Conservation (phyloP, 331 rosid species). For the Pyracantha coccinea region DNA sequence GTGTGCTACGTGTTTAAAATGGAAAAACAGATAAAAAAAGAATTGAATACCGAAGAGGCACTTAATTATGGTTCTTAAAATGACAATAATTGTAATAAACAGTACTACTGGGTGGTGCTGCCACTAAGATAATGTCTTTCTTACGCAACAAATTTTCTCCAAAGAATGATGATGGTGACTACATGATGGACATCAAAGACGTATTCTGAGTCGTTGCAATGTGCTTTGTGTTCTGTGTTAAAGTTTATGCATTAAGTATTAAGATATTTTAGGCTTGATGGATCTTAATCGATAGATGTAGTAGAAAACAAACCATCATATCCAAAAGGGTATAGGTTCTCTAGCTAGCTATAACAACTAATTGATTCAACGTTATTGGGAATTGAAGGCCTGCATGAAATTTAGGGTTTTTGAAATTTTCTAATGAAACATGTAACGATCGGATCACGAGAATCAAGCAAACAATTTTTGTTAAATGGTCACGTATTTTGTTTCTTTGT, state of each 20-base stretch:
- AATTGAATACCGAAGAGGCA: too few relatives aligned
- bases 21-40: too few relatives aligned
- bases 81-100: too few relatives aligned
- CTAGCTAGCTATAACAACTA: constrained; percentile 3
- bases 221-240: background rate
- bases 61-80: too few relatives aligned
- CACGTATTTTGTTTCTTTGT: background rate
- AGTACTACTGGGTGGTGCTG: background rate
- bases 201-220: background rate
- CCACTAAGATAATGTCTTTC: background rate
- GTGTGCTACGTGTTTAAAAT: too few relatives aligned
- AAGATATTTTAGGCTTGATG: background rate
- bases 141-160: background rate
- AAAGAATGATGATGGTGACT: background rate
- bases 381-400: constrained; percentile 35
- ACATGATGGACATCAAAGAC: background rate
- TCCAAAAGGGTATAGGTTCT: background rate
- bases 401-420: constrained; percentile 15
- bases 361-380: constrained; percentile 23
- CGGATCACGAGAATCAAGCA: constrained; percentile 10
- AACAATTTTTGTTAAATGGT: background rate
- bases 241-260: background rate
- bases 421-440: background rate
- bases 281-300: background rate
- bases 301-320: background rate